A percentile compares a stretch with the other conserved stretches of the same genome.
Conservation (phyloP, 192 early-diverging fungal species). For the Rhizophagus clarus region DNA sequence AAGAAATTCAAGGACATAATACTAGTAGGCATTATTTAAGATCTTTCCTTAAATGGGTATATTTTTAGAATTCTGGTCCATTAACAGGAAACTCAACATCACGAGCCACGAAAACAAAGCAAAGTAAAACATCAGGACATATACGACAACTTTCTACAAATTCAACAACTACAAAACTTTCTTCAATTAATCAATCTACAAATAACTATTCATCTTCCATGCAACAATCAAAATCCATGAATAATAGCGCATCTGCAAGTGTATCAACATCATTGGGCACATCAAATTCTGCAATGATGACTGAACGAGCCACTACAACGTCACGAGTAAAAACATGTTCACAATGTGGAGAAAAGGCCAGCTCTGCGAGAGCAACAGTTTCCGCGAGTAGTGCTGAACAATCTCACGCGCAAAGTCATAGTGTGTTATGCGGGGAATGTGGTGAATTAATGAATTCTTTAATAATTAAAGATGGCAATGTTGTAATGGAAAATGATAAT, state of each 20-base stretch:
- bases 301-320: not conserved
- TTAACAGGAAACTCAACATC: not conserved
- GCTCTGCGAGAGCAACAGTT: not conserved
- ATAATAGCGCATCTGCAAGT: no score
- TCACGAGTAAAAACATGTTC: conserved; percentile 11
- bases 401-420: not conserved
- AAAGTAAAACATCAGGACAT: not conserved
- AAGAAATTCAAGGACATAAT: not conserved
- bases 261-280: not conserved
- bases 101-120: not conserved
- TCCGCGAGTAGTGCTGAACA: not conserved
- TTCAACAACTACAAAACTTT: not conserved
- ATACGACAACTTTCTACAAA: not conserved
- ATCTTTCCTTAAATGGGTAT: not conserved
- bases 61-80: conserved; percentile 8
- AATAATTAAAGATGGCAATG: not conserved
- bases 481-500: conserved; percentile 14
- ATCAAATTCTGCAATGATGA: no score
- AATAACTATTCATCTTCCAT: not conserved
- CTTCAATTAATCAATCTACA: not conserved
- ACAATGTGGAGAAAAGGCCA: conserved; percentile 11
- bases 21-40: not conserved
- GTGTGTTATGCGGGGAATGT: conserved; percentile 10
- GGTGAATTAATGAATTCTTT: conserved; percentile 11
- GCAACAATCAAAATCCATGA: not conserved